Evolutionary conservation across 352 stramenopile genomes (phyloP), one percentile per base, ranked within the genome.

Genomic region (Globisporangium radiosum): DNA sequence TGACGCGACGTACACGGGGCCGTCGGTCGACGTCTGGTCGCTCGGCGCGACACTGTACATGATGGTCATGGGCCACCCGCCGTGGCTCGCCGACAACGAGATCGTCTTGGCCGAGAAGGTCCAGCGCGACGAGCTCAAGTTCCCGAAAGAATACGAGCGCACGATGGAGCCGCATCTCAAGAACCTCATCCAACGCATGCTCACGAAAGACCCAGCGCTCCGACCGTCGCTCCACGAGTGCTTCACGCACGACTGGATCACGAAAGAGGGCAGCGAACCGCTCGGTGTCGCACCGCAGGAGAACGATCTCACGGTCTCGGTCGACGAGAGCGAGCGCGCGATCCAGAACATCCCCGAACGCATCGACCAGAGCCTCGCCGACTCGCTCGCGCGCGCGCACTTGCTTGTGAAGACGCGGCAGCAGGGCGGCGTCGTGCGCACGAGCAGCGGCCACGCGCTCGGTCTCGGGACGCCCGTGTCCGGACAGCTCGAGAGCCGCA

Each of bases 231-330:
- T 97, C 6, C 77, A 75, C 15, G 83, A 94, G 15, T 88, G 88
- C 48, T 96, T 97, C 63, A 83, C 74, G 15, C 90, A 97, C 64
- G 90, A 97, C 55, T 97, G 90, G 90, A 86, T 90, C 56, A 97
- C 90, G 8, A 91, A 95, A n/a, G 90, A 97, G 70, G 90, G 90
- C 14, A 94, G 85, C 19, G 87, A 97, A n/a, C 85, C 87, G 11
- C 74, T 94, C 39, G 65, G 72, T 19, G 43, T 81, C 13, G 72
- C 69, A 10, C 72, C 54, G 6, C 60, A 77, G 38, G 72, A 85
- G 48, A 79, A 88, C 49, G 70, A 85, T 48, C 60, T 93, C 38
- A 92, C 83, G 4, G 83, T 95, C 9, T 92, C 82, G 10, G 65
- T 89, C 50, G 85, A 93, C 62, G 86, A 95, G 60, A 92, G 78